A percentile compares a stretch with the other conserved stretches of the same genome.
Evolutionary conservation across 1,284 basidiomycete genomes (phyloP).

Genomic region (Chondrostereum purpureum): DNA sequence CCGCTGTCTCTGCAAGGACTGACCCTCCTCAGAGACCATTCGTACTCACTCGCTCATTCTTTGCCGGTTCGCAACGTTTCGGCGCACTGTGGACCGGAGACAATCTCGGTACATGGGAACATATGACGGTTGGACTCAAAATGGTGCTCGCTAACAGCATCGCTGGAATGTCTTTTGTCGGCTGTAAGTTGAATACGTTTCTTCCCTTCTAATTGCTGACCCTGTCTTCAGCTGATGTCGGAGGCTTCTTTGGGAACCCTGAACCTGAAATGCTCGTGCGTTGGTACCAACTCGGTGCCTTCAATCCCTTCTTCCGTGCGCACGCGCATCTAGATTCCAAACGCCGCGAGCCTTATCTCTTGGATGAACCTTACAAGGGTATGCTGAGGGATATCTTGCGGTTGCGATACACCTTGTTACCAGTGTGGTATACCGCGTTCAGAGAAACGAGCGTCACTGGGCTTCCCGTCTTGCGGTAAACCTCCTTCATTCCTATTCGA

Average conservation of each 20-base stretch:
- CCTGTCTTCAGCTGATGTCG: slow-evolving; percentile 76
- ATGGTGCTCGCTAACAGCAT: slow-evolving; percentile 91
- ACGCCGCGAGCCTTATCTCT: slow-evolving; percentile 91
- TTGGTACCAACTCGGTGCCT: slow-evolving; percentile 96
- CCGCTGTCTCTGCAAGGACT: slow-evolving; percentile 75
- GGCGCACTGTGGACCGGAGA: slow-evolving; percentile 99
- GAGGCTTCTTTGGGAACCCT: slow-evolving; percentile 98
- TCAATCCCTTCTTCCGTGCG: slow-evolving; percentile 97
- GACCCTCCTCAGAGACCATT: slow-evolving; percentile 80
- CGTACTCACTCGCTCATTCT: slow-evolving; percentile 93
- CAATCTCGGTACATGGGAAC: slow-evolving; percentile 96
- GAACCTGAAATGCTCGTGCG: slow-evolving; percentile 90
- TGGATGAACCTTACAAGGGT: slow-evolving; percentile 83
- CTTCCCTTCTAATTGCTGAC: slow-evolving; percentile 5
- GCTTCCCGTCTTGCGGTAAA: slow-evolving; percentile 72
- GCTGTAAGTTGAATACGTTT: slow-evolving; percentile 51
- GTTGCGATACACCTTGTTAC: slow-evolving; percentile 83
- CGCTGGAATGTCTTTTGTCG: slow-evolving; percentile 91
- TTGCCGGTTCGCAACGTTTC: slow-evolving; percentile 90
- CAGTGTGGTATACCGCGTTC: slow-evolving; percentile 97
- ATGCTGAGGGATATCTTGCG: slow-evolving; percentile 78
- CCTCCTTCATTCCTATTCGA: slow-evolving; percentile 2
- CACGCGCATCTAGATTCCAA: slow-evolving; percentile 99
- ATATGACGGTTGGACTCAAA: slow-evolving; percentile 89
- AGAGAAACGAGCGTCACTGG: slow-evolving; percentile 77